phyloP scores from a whole-genome alignment of 768 basidiomycete genomes.

The Boletus sp. region DNA sequence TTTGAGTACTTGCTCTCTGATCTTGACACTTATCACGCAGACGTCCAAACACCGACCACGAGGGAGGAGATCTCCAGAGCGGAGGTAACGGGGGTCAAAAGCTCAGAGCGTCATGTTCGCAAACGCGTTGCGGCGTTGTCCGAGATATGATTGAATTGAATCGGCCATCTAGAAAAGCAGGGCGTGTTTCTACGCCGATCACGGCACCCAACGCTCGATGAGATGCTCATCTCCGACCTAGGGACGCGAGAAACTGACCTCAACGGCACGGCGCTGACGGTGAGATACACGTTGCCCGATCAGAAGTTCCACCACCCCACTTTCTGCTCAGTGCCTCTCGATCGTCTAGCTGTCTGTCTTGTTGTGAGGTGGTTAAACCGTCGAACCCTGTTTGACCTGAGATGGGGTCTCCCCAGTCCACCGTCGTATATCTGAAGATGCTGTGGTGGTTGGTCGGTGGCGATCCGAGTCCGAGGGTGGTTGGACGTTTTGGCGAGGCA shows the following conservation, averaged over 20 bases:
- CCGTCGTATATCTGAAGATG: neutral
- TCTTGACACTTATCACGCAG: neutral
- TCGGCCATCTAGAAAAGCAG: neutral
- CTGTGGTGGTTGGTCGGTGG: neutral
- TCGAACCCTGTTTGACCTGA: neutral
- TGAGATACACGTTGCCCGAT: neutral
- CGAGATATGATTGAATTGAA: neutral
- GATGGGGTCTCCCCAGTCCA: neutral
- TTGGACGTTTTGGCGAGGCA: neutral
- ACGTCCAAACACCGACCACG: neutral
- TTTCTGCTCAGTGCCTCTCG: neutral
- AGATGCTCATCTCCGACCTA: neutral
- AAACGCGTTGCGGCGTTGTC: neutral
- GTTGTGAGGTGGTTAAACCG: neutral
- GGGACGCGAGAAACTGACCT: neutral
- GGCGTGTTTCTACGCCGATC: no score
- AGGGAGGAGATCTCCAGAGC: neutral
- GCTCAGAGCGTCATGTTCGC: neutral
- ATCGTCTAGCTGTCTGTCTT: no score
- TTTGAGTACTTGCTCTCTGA: neutral
- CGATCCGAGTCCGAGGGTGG: no score
- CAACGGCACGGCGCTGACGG: neutral
- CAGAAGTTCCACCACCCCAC: neutral
- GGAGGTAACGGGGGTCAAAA: neutral
- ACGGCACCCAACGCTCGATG: neutral